These are phyloP conservation scores for Dichotomopilus funicola DNA, from an alignment of 2,329 filamentous ascomycete species.

Conservation along the genomic window DNA sequence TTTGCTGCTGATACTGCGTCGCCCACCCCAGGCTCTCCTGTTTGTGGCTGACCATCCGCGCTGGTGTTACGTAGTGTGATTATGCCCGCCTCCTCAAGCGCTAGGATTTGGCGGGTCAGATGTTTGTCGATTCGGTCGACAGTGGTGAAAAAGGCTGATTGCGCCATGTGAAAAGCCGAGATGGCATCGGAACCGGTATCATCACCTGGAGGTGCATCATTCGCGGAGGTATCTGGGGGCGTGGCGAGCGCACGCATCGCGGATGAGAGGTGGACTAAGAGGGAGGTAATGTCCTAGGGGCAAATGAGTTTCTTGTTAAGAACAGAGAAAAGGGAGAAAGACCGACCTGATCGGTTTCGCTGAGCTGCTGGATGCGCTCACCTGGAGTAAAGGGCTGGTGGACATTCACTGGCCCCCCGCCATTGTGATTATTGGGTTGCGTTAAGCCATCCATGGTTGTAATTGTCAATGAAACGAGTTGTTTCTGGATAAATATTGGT, in stretches of 20 bases:
- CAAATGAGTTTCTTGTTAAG: constrained; percentile 21
- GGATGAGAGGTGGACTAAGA: constrained; percentile 44
- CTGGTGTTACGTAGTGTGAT: constrained; percentile 40
- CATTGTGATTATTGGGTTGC: not conserved
- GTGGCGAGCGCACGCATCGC: constrained; percentile 59
- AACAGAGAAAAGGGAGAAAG: constrained; percentile 21
- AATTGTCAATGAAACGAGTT: not conserved
- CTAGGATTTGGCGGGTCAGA: constrained; percentile 69
- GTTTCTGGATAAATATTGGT: not conserved
- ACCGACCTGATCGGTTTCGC: constrained; percentile 64
- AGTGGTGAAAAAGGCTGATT: constrained; percentile 62
- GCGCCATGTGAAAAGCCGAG: constrained; percentile 51
- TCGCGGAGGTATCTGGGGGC: constrained; percentile 16
- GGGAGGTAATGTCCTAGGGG: constrained; percentile 36
- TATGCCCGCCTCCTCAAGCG: constrained; percentile 74
- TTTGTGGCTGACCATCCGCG: no score
- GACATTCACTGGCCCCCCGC: constrained; percentile 15
- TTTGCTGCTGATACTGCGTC: not conserved
- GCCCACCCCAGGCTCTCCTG: not conserved
- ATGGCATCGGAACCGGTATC: constrained; percentile 41
- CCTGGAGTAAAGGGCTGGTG: constrained; percentile 60
- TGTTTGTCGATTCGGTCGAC: constrained; percentile 69
- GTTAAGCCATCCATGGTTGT: constrained; percentile 13
- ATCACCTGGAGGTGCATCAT: constrained; percentile 30
- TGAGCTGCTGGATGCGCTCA: constrained; percentile 75